Conservation (phyloP, 2,329 filamentous ascomycete species). For the Thelonectria blattea region DNA sequence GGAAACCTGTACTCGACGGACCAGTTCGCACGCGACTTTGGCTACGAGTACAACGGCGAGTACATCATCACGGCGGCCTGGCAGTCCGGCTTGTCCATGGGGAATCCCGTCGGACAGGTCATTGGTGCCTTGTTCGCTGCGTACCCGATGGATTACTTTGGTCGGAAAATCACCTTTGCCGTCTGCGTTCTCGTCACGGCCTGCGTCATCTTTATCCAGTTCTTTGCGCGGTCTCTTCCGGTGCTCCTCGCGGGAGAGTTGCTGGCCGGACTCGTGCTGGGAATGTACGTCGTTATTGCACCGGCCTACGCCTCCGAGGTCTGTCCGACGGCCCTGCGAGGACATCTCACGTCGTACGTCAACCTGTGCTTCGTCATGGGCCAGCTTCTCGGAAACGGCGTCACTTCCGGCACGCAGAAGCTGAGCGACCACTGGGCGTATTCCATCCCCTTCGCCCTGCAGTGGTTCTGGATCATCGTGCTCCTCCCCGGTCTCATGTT, state of each 20-base stretch:
- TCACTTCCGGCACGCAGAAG: constrained; percentile 42
- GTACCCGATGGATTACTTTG: constrained; percentile 1
- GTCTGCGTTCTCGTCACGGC: not conserved
- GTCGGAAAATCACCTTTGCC: not conserved
- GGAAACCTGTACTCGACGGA: not conserved
- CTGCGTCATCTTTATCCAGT: constrained; percentile 42
- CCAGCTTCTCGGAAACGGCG: constrained; percentile 47
- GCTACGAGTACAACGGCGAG: constrained; percentile 1
- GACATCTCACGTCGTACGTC: constrained; percentile 49
- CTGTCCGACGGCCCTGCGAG: constrained; percentile 48
- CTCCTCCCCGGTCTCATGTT: constrained; percentile 38
- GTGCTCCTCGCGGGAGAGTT: constrained; percentile 53
- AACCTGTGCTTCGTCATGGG: constrained; percentile 53
- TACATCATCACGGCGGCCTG: not conserved
- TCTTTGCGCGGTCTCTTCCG: constrained; percentile 44
- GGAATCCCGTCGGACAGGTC: constrained; percentile 1
- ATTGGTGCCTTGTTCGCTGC: not conserved
- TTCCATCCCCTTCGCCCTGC: constrained; percentile 45
- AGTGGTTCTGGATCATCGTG: constrained; percentile 45
- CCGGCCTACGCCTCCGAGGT: constrained; percentile 54
- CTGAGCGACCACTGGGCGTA: constrained; percentile 43
- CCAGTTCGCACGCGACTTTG: not conserved
- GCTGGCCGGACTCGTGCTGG: constrained; percentile 51
- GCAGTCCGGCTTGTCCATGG: constrained; percentile 5
- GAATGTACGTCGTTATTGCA: constrained; percentile 50